These are phyloP conservation scores for Blastobotrys persicus DNA, from an alignment of 1,139 yeast species.

Conservation along the genomic window DNA sequence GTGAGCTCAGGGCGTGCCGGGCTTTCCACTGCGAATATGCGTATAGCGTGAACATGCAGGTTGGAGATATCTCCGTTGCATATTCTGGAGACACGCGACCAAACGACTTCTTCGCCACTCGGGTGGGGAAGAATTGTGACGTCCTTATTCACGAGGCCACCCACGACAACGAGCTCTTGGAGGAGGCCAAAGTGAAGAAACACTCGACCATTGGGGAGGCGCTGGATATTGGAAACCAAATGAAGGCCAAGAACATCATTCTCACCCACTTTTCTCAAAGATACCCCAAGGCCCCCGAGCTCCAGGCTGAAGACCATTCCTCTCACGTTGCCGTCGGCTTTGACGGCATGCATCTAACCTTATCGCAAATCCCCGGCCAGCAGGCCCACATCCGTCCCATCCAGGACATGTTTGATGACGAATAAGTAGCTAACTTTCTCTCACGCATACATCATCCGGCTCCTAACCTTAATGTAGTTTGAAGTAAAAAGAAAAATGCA, in stretches of 20 bases:
- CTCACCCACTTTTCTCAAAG: slow-evolving; percentile 93
- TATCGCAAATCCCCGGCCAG: slow-evolving; percentile 41
- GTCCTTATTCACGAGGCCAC: slow-evolving; percentile 91
- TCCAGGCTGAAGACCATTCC: slow-evolving; percentile 14
- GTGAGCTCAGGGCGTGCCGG: slow-evolving; percentile 48
- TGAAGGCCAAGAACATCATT: slow-evolving; percentile 70
- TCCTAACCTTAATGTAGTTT: no score
- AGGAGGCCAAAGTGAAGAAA: slow-evolving; percentile 76
- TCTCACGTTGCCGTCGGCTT: slow-evolving; percentile 52
- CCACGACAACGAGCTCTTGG: slow-evolving; percentile 72
- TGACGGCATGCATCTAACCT: slow-evolving; percentile 56
- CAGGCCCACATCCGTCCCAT: slow-evolving; percentile 34
- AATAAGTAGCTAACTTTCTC: no score
- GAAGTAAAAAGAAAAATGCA: no score
- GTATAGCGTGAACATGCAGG: slow-evolving; percentile 64
- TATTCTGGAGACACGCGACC: slow-evolving; percentile 98
- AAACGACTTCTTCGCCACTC: slow-evolving; percentile 53
- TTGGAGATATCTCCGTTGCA: slow-evolving; percentile 61
- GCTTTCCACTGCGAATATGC: slow-evolving; percentile 88
- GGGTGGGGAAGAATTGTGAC: slow-evolving; percentile 67
- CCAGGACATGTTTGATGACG: slow-evolving; percentile 29
- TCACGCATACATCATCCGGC: no score
- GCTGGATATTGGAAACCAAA: slow-evolving; percentile 58
- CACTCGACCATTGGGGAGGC: slow-evolving; percentile 96
- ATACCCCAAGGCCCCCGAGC: slow-evolving; percentile 64